These are phyloP conservation scores for Lactuca saligna DNA, from an alignment of 129 eudicot species.

Conservation along the genomic window DNA sequence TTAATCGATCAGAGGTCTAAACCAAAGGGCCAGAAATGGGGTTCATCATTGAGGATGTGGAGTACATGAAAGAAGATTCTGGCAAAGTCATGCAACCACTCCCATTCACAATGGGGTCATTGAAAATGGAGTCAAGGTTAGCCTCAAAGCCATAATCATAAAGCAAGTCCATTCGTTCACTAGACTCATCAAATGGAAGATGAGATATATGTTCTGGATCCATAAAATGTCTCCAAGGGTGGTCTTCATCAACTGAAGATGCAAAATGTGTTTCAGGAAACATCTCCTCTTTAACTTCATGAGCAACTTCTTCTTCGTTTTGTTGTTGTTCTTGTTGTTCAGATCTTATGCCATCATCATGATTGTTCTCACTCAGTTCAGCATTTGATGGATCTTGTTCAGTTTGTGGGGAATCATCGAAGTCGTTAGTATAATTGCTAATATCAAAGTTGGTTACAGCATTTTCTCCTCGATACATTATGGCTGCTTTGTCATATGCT, in stretches of 20 bases:
- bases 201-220: no score
- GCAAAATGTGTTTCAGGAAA: neutral
- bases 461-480: slow-evolving; percentile 6
- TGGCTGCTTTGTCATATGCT: slow-evolving; percentile 37
- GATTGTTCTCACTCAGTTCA: neutral
- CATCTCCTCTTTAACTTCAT: no score
- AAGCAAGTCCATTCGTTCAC: neutral
- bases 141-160: slow-evolving; percentile 10
- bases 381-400: neutral
- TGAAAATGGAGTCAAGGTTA: slow-evolving; percentile 10
- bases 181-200: neutral
- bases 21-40: neutral
- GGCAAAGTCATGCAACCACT: slow-evolving; percentile 4
- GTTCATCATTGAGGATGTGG: neutral
- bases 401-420: neutral
- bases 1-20: neutral
- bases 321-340: neutral
- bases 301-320: neutral
- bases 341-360: neutral
- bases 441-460: slow-evolving; percentile 35
- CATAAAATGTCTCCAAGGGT: neutral
- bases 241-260: neutral
- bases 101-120: neutral
- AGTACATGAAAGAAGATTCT: neutral
- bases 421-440: slow-evolving; percentile 10